Evolutionary conservation across 257 asterid genomes (phyloP).

Genomic region (Lavandula angustifolia): DNA sequence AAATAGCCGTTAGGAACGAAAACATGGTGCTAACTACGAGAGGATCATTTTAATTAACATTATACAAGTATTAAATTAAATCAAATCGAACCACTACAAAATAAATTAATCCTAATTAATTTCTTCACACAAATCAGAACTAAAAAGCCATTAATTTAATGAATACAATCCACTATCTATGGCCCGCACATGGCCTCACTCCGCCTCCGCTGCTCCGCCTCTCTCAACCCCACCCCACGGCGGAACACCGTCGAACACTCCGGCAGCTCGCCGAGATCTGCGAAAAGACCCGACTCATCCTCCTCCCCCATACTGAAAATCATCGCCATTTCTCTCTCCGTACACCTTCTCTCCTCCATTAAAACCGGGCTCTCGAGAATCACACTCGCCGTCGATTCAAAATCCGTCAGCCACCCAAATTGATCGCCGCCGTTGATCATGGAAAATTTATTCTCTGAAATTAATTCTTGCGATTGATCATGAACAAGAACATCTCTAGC

Average conservation of each 20-base stretch:
- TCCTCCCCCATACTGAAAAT: conserved; percentile 56
- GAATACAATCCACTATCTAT: conserved; percentile 10
- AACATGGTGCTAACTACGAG: conserved; percentile 48
- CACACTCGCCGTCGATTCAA: conserved; percentile 43
- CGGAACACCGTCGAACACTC: conserved; percentile 69
- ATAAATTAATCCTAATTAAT: conserved; percentile 9
- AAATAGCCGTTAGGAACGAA: conserved; percentile 43
- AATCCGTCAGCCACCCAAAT: conserved; percentile 60
- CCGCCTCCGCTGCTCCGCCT: conserved; percentile 44
- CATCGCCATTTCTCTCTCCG: conserved; percentile 45
- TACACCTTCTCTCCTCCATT: conserved; percentile 34
- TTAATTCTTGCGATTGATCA: conserved; percentile 29
- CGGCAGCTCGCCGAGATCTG: conserved; percentile 76
- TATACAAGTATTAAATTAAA: conserved; percentile 25
- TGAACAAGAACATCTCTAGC: conserved; percentile 5
- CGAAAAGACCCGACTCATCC: conserved; percentile 59
- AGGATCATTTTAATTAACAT: conserved; percentile 31
- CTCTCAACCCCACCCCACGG: conserved; percentile 54
- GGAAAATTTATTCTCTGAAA: conserved; percentile 31
- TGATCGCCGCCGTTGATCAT: conserved; percentile 30
- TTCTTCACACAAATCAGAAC: not conserved
- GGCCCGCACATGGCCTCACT: conserved; percentile 19
- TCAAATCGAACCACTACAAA: not conserved
- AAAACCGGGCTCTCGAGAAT: conserved; percentile 56
- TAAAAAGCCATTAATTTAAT: not conserved